Percentiles rank a stretch among this genome's conserved stretches.
Conservation (phyloP, 306 rosid genomes). For the Glycine tomentella region DNA sequence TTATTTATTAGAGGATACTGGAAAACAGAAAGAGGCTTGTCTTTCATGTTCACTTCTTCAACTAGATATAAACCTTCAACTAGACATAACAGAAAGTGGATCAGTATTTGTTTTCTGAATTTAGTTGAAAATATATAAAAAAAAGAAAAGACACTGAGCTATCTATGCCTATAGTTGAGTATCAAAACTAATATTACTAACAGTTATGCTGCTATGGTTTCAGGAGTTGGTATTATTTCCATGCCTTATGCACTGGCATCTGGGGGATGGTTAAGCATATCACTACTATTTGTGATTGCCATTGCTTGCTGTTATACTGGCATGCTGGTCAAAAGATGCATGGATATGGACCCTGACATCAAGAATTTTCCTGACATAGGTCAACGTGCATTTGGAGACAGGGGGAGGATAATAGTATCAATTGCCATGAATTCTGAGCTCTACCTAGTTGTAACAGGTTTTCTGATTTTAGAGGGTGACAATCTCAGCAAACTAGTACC, state of each 20-base stretch:
- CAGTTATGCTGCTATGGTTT: too few species aligned
- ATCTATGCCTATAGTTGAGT: background rate
- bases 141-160: background rate
- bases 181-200: too few species aligned
- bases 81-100: too few species aligned
- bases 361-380: conserved; percentile 78
- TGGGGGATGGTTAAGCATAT: conserved; percentile 84
- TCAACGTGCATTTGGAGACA: conserved; percentile 71
- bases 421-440: conserved; percentile 68
- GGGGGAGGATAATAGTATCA: conserved; percentile 65
- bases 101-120: too few species aligned
- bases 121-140: too few species aligned
- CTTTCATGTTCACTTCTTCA: background rate
- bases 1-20: background rate
- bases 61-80: background rate
- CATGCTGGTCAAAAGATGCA: conserved; percentile 69
- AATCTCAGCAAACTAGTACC: conserved; percentile 66
- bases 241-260: conserved; percentile 62
- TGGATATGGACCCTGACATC: conserved; percentile 69
- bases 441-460: conserved; percentile 74
- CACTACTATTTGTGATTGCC: conserved; percentile 61
- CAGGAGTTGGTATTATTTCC: too few species aligned
- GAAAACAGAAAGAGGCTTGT: background rate
- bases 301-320: conserved; percentile 67
- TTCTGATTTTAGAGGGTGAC: conserved; percentile 78